A percentile compares a stretch with the other conserved stretches of the same genome.
Conservation (phyloP, 1,284 basidiomycete genomes). For the Athelia psychrophila region DNA sequence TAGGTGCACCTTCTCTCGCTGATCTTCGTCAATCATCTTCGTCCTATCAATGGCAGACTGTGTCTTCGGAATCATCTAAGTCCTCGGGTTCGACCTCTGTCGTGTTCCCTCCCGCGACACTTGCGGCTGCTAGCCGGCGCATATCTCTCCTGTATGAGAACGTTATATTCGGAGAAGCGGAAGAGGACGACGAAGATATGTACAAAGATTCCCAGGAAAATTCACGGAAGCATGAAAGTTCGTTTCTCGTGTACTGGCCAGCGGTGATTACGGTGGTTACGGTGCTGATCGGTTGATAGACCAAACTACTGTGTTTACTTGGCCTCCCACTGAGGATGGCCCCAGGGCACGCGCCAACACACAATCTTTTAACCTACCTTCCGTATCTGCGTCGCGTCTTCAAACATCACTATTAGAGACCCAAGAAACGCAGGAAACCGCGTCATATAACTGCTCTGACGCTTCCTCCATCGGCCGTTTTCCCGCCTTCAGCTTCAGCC, state of each 20-base stretch:
- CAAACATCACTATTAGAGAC: conserved; percentile 25
- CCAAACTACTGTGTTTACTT: conserved; percentile 47
- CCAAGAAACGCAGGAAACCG: conserved; percentile 45
- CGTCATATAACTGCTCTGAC: conserved; percentile 54
- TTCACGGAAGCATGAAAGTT: too few relatives aligned
- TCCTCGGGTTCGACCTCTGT: conserved; percentile 9
- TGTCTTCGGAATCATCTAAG: conserved; percentile 30
- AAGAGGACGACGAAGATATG: conserved; percentile 26
- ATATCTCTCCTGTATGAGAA: conserved; percentile 68
- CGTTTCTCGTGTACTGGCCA: conserved; percentile 8
- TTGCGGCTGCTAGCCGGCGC: conserved; percentile 58
- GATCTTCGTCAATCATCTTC: conserved; percentile 23
- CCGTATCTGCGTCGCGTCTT: conserved; percentile 25
- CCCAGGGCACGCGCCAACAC: conserved; percentile 17
- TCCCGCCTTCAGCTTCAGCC: conserved; percentile 64
- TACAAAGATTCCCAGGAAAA: too few relatives aligned
- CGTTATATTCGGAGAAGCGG: conserved; percentile 52
- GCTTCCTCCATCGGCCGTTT: conserved; percentile 65
- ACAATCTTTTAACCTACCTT: conserved; percentile 9
- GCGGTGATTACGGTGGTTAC: too few relatives aligned
- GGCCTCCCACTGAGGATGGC: conserved; percentile 59
- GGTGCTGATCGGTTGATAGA: too few relatives aligned
- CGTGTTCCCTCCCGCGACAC: conserved; percentile 43
- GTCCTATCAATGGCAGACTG: conserved; percentile 38
- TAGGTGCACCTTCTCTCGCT: conserved; percentile 41